phyloP scores from a whole-genome alignment of 164 flowering plant genomes.

The Chimonanthus salicifolius region DNA sequence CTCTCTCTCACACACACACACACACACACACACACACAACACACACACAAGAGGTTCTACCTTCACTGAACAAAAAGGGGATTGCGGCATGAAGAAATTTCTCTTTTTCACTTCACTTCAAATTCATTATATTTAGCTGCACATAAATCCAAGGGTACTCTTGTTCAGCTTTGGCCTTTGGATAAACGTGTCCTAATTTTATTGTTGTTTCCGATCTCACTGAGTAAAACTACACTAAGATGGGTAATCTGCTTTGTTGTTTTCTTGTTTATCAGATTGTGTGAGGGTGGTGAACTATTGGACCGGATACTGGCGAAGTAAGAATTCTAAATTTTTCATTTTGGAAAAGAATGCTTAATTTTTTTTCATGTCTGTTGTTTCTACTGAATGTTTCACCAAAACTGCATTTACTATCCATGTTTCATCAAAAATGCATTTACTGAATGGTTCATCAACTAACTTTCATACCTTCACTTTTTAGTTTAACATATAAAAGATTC shows the following conservation, averaged over 20 bases:
- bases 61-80: too few relatives aligned
- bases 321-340: slow-evolving; percentile 18
- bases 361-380: neutral
- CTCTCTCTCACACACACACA: too few relatives aligned
- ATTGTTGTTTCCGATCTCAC: neutral
- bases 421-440: neutral
- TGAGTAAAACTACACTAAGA: neutral
- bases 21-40: too few relatives aligned
- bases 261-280: slow-evolving; percentile 51
- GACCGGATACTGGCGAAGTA: slow-evolving; percentile 95
- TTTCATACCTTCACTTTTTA: neutral
- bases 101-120: too few relatives aligned
- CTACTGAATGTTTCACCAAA: neutral
- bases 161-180: neutral
- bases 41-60: too few relatives aligned
- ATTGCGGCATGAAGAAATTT: too few relatives aligned
- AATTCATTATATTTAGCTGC: neutral
- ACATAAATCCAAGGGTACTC: neutral
- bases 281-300: slow-evolving; percentile 96
- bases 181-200: neutral
- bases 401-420: neutral
- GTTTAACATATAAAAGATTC: neutral
- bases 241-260: neutral
- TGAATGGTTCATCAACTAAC: neutral
- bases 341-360: slow-evolving; percentile 21